A percentile compares a stretch with the other conserved stretches of the same genome.
Conservation (phyloP, 352 stramenopile species). For the Pythium monospermum region DNA sequence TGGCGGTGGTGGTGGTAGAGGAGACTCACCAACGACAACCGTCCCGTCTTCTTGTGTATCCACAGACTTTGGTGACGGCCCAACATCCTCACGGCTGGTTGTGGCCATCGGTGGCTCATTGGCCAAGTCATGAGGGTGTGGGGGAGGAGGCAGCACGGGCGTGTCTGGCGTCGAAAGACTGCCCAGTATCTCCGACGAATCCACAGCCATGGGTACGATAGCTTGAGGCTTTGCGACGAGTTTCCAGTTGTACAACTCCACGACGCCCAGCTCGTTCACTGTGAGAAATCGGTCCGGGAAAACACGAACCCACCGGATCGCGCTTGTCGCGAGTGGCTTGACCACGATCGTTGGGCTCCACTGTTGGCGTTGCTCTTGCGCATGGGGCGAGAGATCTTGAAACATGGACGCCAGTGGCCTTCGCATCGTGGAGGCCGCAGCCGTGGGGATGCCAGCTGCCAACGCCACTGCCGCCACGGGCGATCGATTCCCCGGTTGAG, state of each 20-base stretch:
- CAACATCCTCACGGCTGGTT: too few species aligned
- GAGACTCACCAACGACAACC: conserved; percentile 3
- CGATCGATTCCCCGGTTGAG: conserved; percentile 3
- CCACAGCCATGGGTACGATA: background rate
- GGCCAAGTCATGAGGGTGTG: too few species aligned
- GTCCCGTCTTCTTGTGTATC: too few species aligned
- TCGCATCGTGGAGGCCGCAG: too few species aligned
- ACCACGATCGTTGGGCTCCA: conserved; percentile 60
- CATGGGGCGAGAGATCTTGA: conserved; percentile 40
- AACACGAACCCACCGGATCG: conserved; percentile 64
- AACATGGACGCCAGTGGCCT: conserved; percentile 64
- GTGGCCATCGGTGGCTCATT: background rate
- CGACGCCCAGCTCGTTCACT: conserved; percentile 78
- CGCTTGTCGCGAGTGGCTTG: conserved; percentile 50
- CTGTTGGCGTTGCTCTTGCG: conserved; percentile 49
- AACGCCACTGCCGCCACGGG: background rate
- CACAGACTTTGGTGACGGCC: too few species aligned
- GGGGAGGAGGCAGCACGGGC: background rate
- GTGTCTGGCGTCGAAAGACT: background rate
- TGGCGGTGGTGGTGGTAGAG: background rate
- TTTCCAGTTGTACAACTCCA: conserved; percentile 87
- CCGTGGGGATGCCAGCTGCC: background rate
- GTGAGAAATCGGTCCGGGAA: conserved; percentile 71
- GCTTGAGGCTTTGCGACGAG: conserved; percentile 58
- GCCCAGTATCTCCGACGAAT: background rate